These are phyloP conservation scores for Ogataea nitratoaversa DNA, from an alignment of 805 yeast species.

Conservation along the genomic window DNA sequence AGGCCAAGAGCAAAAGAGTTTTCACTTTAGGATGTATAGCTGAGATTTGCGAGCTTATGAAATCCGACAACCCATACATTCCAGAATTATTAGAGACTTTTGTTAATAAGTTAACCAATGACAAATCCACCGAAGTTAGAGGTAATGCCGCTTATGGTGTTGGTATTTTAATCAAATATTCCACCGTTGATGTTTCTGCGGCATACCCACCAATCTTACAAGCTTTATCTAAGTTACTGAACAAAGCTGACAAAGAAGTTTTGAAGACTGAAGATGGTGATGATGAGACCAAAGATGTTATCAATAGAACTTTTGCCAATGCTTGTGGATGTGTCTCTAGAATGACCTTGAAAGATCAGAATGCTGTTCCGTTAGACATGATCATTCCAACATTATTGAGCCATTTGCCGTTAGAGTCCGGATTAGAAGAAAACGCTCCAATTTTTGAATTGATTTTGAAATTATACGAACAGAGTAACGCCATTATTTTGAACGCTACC, in stretches of 20 bases:
- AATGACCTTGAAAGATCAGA: conserved; percentile 70
- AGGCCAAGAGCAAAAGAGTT: conserved; percentile 71
- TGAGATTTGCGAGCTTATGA: conserved; percentile 77
- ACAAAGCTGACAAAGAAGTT: conserved; percentile 71
- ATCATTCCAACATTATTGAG: conserved; percentile 69
- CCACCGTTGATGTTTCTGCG: conserved; percentile 51
- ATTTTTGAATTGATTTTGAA: conserved; percentile 73
- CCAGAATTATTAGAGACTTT: conserved; percentile 70
- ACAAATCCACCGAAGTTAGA: conserved; percentile 80
- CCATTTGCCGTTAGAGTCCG: conserved; percentile 83
- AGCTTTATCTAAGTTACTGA: conserved; percentile 65
- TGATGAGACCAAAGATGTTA: conserved; percentile 73
- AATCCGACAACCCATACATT: conserved; percentile 58
- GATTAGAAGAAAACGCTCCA: conserved; percentile 89
- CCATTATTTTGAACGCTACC: conserved; percentile 49
- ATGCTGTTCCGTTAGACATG: conserved; percentile 70
- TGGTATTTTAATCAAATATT: conserved; percentile 64
- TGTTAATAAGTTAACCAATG: conserved; percentile 63
- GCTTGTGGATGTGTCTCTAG: conserved; percentile 97
- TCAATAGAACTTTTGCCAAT: conserved; percentile 84
- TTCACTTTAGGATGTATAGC: conserved; percentile 87
- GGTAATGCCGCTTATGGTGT: conserved; percentile 96
- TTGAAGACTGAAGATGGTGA: conserved; percentile 59
- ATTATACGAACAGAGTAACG: conserved; percentile 62
- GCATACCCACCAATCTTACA: conserved; percentile 66